Conservation (phyloP, 495 filamentous ascomycete genomes). For the Polyplosphaeria fusca region DNA sequence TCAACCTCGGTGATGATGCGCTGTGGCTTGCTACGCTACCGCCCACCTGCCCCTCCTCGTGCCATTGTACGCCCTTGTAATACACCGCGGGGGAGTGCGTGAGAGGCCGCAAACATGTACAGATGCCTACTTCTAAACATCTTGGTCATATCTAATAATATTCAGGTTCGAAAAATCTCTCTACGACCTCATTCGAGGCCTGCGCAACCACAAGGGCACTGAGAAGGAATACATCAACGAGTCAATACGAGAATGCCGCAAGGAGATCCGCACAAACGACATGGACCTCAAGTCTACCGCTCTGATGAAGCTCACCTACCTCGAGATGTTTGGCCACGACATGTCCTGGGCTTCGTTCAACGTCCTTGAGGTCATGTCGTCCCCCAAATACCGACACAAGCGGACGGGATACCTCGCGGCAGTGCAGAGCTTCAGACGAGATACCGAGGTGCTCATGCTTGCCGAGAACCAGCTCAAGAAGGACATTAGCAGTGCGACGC, state of each 20-base stretch:
- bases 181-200: constrained; percentile 95
- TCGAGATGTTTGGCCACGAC: constrained; percentile 98
- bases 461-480: constrained; percentile 97
- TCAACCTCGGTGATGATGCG: constrained; percentile 20
- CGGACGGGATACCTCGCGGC: constrained; percentile 94
- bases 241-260: constrained; percentile 87
- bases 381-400: constrained; percentile 88
- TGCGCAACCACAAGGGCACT: constrained; percentile 87
- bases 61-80: background rate
- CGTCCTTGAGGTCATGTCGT: constrained; percentile 98
- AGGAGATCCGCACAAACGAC: constrained; percentile 84
- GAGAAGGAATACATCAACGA: constrained; percentile 92
- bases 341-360: constrained; percentile 99
- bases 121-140: background rate
- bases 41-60: constrained; percentile 27
- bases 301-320: constrained; percentile 87
- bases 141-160: background rate
- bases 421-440: constrained; percentile 89
- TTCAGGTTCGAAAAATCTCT: constrained; percentile 96
- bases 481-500: constrained; percentile 75
- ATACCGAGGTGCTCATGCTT: constrained; percentile 96
- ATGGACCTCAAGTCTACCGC: constrained; percentile 97
- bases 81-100: constrained; percentile 2
- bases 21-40: constrained; percentile 17
- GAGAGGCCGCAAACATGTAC: constrained; percentile 25